Conservation (phyloP, 768 basidiomycete species). For the Collybia nuda region DNA sequence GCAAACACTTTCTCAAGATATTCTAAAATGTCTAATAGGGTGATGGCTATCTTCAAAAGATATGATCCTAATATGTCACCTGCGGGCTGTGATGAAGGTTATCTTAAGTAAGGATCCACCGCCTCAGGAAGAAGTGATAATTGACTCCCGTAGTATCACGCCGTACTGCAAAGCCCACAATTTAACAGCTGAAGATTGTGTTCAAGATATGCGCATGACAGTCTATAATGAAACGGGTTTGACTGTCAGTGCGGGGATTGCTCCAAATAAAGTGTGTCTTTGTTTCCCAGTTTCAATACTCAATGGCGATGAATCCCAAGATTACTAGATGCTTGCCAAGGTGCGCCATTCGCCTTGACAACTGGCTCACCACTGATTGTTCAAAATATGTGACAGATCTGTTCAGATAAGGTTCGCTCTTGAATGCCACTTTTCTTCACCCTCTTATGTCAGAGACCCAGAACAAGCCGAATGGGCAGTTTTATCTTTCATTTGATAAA, state of each 20-base stretch:
- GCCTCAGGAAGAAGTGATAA: not conserved
- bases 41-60: conserved; percentile 67
- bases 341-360: conserved; percentile 34
- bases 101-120: conserved; percentile 69
- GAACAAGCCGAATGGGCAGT: conserved; percentile 97
- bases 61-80: conserved; percentile 77
- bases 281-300: conserved; percentile 6
- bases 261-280: conserved; percentile 85
- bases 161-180: conserved; percentile 71
- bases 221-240: conserved; percentile 79
- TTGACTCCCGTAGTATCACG: conserved; percentile 61
- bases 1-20: conserved; percentile 59
- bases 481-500: conserved; percentile 64
- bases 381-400: conserved; percentile 56
- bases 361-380: not conserved
- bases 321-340: conserved; percentile 83
- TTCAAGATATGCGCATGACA: conserved; percentile 69
- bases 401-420: conserved; percentile 76
- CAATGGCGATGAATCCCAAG: conserved; percentile 11
- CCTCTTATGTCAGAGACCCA: conserved; percentile 19
- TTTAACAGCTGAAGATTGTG: conserved; percentile 70
- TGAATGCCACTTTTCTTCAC: not conserved
- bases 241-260: conserved; percentile 94
- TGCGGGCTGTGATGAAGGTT: conserved; percentile 89
- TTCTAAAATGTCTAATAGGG: conserved; percentile 64